Conservation (phyloP, 2,329 filamentous ascomycete genomes). For the Cladosporium austrohemisphaericum region DNA sequence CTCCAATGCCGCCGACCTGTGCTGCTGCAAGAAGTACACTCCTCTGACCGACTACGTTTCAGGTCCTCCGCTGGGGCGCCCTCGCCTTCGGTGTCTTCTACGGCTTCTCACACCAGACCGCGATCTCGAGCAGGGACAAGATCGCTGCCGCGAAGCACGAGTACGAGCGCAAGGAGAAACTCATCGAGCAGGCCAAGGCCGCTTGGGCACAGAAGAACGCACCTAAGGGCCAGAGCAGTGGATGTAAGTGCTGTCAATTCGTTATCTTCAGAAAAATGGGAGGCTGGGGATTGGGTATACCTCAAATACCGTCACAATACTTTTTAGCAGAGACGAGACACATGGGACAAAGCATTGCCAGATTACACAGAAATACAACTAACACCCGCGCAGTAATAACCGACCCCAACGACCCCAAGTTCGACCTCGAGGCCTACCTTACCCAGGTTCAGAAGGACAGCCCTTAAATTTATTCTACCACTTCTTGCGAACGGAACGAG, state of each 20-base stretch:
- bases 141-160: slow-evolving; percentile 69
- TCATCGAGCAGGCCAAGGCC: slow-evolving; percentile 90
- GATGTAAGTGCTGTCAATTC: slow-evolving; percentile 5
- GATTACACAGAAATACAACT: slow-evolving; percentile 9
- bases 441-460: slow-evolving; percentile 55
- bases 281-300: no score
- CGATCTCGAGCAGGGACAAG: slow-evolving; percentile 69
- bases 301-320: no score
- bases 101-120: slow-evolving; percentile 88
- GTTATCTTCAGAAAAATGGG: neutral
- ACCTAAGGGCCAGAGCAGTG: slow-evolving; percentile 37
- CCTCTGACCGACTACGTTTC: slow-evolving; percentile 19
- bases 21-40: neutral
- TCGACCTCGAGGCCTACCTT: slow-evolving; percentile 86
- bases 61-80: slow-evolving; percentile 97
- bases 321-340: no score
- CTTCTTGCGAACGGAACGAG: slow-evolving; percentile 11
- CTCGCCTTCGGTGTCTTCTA: slow-evolving; percentile 90
- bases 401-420: slow-evolving; percentile 81
- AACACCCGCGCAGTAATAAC: slow-evolving; percentile 54
- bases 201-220: slow-evolving; percentile 78
- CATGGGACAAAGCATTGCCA: no score
- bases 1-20: neutral
- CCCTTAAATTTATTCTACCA: slow-evolving; percentile 21
- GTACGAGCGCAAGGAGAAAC: slow-evolving; percentile 82